phyloP scores from a whole-genome alignment of 495 filamentous ascomycete genomes.

The Viridothelium virens region DNA sequence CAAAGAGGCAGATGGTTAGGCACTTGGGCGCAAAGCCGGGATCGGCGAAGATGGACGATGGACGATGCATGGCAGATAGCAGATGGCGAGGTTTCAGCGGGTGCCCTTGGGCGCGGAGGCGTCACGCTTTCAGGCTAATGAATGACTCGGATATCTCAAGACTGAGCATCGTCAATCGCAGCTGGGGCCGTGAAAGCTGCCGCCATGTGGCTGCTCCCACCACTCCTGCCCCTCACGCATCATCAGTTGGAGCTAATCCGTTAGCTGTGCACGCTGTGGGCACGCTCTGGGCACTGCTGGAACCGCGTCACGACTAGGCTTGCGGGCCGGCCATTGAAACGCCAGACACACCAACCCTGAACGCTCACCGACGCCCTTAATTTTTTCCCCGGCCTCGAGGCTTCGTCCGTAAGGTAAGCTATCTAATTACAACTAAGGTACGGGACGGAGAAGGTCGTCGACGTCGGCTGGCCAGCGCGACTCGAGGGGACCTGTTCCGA shows the following conservation, averaged over 20 bases:
- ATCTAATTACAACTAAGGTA: too few species aligned
- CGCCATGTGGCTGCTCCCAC: constrained; percentile 8
- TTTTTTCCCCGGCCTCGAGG: not conserved
- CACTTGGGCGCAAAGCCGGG: not conserved
- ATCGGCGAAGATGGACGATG: not conserved
- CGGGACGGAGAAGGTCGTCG: too few species aligned
- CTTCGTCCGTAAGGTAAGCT: not conserved
- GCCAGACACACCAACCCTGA: not conserved
- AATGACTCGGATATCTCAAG: constrained; percentile 3
- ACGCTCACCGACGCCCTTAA: not conserved
- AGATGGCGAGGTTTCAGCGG: constrained; percentile 1
- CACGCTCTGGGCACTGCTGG: constrained; percentile 1
- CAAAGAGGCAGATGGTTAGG: too few species aligned
- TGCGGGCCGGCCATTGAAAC: constrained; percentile 1
- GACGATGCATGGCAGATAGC: not conserved
- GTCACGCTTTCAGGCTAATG: not conserved
- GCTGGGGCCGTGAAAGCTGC: not conserved
- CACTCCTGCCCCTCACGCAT: constrained; percentile 2
- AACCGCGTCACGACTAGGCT: constrained; percentile 9
- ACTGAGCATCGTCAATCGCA: not conserved
- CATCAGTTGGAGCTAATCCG: not conserved
- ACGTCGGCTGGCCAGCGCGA: not conserved
- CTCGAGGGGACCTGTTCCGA: not conserved
- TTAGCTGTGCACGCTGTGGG: not conserved
- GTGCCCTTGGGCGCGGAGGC: not conserved